A percentile compares a stretch with the other conserved stretches of the same genome.
Conservation (phyloP, 2,329 filamentous ascomycete species). For the Xylaria sp. region DNA sequence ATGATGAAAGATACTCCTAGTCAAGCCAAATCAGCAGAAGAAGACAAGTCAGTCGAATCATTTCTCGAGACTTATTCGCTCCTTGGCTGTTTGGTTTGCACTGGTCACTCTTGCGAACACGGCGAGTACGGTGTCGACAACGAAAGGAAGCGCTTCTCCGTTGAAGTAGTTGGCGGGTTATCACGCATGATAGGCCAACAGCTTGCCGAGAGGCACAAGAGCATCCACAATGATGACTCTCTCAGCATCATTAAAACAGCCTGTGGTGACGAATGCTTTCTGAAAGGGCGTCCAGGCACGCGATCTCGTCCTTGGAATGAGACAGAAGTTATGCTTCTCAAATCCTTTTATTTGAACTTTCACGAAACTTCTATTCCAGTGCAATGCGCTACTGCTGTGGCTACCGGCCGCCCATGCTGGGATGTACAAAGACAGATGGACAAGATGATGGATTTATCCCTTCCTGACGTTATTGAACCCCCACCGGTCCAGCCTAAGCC, state of each 20-base stretch:
- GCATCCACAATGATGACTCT: constrained; percentile 24
- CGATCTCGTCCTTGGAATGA: constrained; percentile 58
- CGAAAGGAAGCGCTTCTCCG: constrained; percentile 63
- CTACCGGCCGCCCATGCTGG: constrained; percentile 63
- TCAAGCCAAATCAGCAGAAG: constrained; percentile 51
- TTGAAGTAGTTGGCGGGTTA: constrained; percentile 56
- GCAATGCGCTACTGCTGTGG: constrained; percentile 61
- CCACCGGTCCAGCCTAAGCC: constrained; percentile 54
- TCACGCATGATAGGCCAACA: constrained; percentile 50
- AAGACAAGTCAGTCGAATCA: constrained; percentile 56
- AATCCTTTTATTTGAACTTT: constrained; percentile 57
- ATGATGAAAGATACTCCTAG: constrained; percentile 59
- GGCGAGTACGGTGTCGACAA: constrained; percentile 66
- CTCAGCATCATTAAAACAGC: constrained; percentile 51
- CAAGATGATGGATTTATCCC: constrained; percentile 53
- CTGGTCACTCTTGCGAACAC: constrained; percentile 69
- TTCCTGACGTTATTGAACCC: constrained; percentile 47
- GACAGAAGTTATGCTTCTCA: constrained; percentile 60
- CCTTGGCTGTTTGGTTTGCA: constrained; percentile 68
- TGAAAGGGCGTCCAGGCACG: constrained; percentile 49
- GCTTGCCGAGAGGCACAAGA: constrained; percentile 39
- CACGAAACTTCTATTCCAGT: constrained; percentile 56
- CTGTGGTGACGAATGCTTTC: constrained; percentile 56
- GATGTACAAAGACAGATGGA: constrained; percentile 60
- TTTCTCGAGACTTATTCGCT: constrained; percentile 65